phyloP scores from a whole-genome alignment of 345 rosid genomes.

The Salix purpurea region DNA sequence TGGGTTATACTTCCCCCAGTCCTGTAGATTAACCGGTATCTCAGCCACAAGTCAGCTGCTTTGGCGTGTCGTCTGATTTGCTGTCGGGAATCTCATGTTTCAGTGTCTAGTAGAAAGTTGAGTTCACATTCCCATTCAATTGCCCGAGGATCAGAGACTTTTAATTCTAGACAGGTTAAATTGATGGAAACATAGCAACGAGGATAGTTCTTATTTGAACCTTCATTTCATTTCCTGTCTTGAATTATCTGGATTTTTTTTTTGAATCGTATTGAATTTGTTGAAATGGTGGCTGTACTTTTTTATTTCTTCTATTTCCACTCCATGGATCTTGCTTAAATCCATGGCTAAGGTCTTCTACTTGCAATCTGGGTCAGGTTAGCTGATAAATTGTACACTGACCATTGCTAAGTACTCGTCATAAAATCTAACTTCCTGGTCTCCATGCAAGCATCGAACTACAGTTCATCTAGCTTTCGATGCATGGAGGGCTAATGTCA shows the following conservation, averaged over 20 bases:
- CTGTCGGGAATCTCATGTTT: background rate
- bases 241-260: background rate
- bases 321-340: background rate
- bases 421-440: background rate
- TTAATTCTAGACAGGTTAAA: slow-evolving; percentile 8
- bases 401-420: background rate
- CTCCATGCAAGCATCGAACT: background rate
- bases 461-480: background rate
- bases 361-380: background rate
- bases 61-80: background rate
- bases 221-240: background rate
- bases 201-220: background rate
- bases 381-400: background rate
- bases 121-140: background rate
- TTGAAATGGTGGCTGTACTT: background rate
- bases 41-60: background rate
- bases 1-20: slow-evolving; percentile 95
- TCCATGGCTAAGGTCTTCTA: background rate
- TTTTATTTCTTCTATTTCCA: background rate
- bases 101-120: slow-evolving; percentile 6
- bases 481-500: background rate
- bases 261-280: background rate
- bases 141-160: background rate
- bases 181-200: background rate
- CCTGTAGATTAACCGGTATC: slow-evolving; percentile 37